Conservation (phyloP, 257 asterid genomes). For the Avicennia marina region DNA sequence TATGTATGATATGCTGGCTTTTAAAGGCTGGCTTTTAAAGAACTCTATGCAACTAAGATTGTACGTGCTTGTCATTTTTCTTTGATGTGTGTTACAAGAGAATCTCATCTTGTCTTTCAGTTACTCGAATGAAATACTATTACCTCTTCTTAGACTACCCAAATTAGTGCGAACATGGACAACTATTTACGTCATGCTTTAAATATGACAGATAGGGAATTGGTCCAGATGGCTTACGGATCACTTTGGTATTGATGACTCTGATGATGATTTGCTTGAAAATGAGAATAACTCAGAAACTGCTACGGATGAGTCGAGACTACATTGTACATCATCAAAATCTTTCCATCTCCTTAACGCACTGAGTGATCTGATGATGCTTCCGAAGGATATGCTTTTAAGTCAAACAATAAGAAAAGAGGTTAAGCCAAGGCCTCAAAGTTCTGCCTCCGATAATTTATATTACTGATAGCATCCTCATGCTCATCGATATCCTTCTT, state of each 20-base stretch:
- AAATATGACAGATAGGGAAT: conserved; percentile 55
- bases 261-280: conserved; percentile 26
- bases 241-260: conserved; percentile 57
- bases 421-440: conserved; percentile 29
- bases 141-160: too few relatives aligned
- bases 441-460: background rate
- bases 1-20: too few relatives aligned
- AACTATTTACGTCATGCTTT: too few relatives aligned
- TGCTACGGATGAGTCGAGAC: conserved; percentile 21
- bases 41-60: background rate
- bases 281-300: conserved; percentile 24
- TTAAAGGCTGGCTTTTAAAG: too few relatives aligned
- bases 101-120: background rate
- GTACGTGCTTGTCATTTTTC: too few relatives aligned
- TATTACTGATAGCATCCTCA: background rate
- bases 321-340: conserved; percentile 35
- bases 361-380: conserved; percentile 84
- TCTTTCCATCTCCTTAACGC: conserved; percentile 69
- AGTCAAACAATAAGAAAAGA: conserved; percentile 57
- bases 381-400: conserved; percentile 75
- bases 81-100: background rate
- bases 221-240: conserved; percentile 85
- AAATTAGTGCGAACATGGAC: background rate
- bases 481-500: background rate
- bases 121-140: too few relatives aligned